Base-by-base conservation (phyloP, 257 asterid species). In the Dorcoceras hygrometricum region DNA sequence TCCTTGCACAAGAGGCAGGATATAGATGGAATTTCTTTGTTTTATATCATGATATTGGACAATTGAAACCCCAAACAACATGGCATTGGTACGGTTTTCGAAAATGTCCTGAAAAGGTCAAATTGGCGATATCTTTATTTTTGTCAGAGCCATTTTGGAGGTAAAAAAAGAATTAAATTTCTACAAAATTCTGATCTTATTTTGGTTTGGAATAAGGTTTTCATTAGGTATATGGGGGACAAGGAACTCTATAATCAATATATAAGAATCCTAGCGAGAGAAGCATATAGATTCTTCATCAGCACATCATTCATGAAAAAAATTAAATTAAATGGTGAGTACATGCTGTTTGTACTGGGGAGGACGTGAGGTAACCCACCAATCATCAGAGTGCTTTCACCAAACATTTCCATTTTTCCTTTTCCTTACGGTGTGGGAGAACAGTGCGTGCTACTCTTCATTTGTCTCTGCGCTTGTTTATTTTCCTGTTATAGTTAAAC, bases 1-100 rank as follows among this genome's bases (percentile, higher is more conserved):
- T 39, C 50, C 50, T 39, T n/a, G 0, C 50, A 12, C 50, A 11
- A 34, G n/a, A 39, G 50, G 4, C n/a, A 39, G 50, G 50, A 12
- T 11, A 5, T 11, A 12, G 50, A 27, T 68, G 34, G 20, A 23
- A 58, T 68, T 68, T 29, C 46, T 25, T 67, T 6, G 64, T 12
- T 34, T 59, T 3, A 7, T 8, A n/a, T n/a, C 23, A 28, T 27
- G 24, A 18, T 28, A 59, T 59, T 11, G 23, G 29, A 18, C 12
- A 59, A 28, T 27, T 3, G 48, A 28, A n/a, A 59, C 25, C 65
- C 3, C 8, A 59, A 14, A 59, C 16, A 23, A 59, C 2, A 27
- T 59, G 3, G 9, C 7, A 2, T 39, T 39, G 50, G 50, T 39
- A 3, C 2, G 1, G 50, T 39, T n/a, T n/a, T 39, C 5, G 11